A percentile compares a stretch with the other conserved stretches of the same genome.
Conservation (phyloP, 2,329 filamentous ascomycete genomes). For the Aureobasidium sp. region DNA sequence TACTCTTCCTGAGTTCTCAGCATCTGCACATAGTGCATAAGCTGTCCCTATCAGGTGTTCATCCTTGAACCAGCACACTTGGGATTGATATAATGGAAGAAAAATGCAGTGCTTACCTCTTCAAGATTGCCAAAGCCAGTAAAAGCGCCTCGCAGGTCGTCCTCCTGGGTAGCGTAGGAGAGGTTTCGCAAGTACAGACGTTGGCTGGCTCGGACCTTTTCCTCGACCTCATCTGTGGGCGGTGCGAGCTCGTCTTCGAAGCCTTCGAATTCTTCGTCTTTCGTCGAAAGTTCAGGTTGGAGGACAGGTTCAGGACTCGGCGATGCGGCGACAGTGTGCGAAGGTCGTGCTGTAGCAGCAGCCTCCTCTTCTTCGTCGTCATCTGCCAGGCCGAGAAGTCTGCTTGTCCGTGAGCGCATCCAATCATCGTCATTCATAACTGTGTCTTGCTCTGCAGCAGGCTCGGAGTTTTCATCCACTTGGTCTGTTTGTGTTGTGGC, state of each 20-base stretch:
- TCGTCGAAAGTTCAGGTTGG: background rate
- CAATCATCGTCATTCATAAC: constrained; percentile 74
- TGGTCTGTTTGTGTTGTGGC: background rate
- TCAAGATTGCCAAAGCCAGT: constrained; percentile 63
- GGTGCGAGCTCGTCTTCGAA: constrained; percentile 20
- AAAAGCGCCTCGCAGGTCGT: constrained; percentile 67
- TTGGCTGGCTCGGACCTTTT: constrained; percentile 56
- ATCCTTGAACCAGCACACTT: constrained; percentile 51
- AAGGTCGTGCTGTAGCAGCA: background rate
- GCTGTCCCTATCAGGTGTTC: constrained; percentile 99
- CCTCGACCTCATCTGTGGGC: constrained; percentile 32
- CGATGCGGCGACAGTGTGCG: background rate
- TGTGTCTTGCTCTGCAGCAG: constrained; percentile 24
- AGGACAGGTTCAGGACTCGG: constrained; percentile 7
- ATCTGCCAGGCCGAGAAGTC: constrained; percentile 75
- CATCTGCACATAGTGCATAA: constrained; percentile 78
- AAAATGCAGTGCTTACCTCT: constrained; percentile 60
- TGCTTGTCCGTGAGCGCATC: constrained; percentile 80
- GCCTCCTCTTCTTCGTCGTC: constrained; percentile 46
- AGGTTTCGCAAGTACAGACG: constrained; percentile 86
- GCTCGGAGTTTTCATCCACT: constrained; percentile 16
- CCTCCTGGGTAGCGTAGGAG: constrained; percentile 67
- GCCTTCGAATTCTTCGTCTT: constrained; percentile 20
- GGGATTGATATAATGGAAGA: constrained; percentile 18
- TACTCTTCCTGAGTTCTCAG: constrained; percentile 81